Conservation (phyloP, 805 yeast genomes). For the Yamadazyma ubonensis region DNA sequence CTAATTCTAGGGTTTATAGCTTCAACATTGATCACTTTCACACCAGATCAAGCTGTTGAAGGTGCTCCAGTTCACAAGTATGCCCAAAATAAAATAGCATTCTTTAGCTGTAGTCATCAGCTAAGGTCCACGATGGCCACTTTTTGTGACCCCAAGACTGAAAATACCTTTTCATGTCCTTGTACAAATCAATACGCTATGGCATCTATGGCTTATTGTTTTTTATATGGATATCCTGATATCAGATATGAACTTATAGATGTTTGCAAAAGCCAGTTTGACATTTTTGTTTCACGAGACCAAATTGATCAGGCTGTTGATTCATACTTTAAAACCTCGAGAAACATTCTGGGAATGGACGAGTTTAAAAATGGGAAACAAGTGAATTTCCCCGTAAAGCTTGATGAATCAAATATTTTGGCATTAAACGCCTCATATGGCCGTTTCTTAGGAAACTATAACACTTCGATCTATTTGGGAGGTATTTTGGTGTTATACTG, state of each 20-base stretch:
- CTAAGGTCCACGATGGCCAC: conserved; percentile 13
- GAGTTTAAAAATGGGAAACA: conserved; percentile 9
- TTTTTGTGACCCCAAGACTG: conserved; percentile 20
- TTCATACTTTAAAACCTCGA: conserved; percentile 19
- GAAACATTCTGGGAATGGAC: conserved; percentile 11
- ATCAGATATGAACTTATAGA: conserved; percentile 24
- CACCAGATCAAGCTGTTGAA: conserved; percentile 33
- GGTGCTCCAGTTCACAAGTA: conserved; percentile 35
- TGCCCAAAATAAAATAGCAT: conserved; percentile 30
- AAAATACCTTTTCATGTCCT: conserved; percentile 18
- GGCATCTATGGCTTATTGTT: conserved; percentile 40
- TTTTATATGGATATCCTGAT: conserved; percentile 22
- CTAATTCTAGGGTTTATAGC: conserved; percentile 15
- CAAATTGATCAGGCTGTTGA: conserved; percentile 22
- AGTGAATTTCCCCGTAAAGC: conserved; percentile 25
- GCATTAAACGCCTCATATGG: conserved; percentile 29
- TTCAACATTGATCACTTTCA: conserved; percentile 29
- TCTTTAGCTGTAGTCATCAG: conserved; percentile 29
- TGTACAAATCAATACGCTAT: conserved; percentile 33
- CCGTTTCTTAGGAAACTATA: conserved; percentile 41
- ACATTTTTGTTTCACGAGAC: conserved; percentile 20
- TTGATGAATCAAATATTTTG: conserved; percentile 21
- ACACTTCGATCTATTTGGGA: conserved; percentile 46
- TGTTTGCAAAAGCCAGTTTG: conserved; percentile 23
- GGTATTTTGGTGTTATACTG: conserved; percentile 31